Evolutionary conservation across 257 asterid genomes (phyloP), one percentile per base, ranked within the genome.

Genomic region (Forsythia suspensa): DNA sequence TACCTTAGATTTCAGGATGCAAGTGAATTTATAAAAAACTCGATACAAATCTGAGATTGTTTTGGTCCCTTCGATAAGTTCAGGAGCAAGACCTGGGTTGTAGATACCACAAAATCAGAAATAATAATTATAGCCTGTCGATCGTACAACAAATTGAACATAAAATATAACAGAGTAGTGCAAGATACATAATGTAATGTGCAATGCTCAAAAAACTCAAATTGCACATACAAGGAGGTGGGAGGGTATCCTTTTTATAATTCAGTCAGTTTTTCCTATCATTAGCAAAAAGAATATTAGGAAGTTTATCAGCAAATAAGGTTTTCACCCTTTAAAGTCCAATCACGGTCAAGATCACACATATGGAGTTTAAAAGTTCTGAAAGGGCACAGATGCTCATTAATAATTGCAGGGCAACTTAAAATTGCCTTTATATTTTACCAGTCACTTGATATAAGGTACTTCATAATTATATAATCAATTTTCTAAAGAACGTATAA

Each of bases 1-100:
- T 90, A 96, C 99, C 99, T 96, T 92, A 68, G 86, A 91, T 81
- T 89, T 91, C 66, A 96, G 87, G 96, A 94, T 91, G 61, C 89
- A 88, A 69, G 95, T 91, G 85, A 90, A 93, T 82, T 96, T 97
- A 75, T 85, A 89, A 86, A 95, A 96, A 77, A 95, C 92, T 77
- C 94, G 97, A 85, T 92, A 92, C 4, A 93, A 97, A 84, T 96
- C 97, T 24, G 94, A 52, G 79, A 91, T 89, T 76, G 98, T 81
- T 73, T 78, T 92, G 76, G 99, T 92, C 84, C 89, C 80, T 76
- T 89, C 95, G 52, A 93, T 86, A 76, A 92, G 76, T 86, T 94
- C 92, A 75, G 97, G 97, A 80, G 98, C 90, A 78, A 95, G 97
- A 80, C 98, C 99, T 95, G 80, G 83, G 76, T 79, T 29, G 48